Base-by-base conservation (phyloP, 805 yeast species). In the Scheffersomyces spartinae region DNA sequence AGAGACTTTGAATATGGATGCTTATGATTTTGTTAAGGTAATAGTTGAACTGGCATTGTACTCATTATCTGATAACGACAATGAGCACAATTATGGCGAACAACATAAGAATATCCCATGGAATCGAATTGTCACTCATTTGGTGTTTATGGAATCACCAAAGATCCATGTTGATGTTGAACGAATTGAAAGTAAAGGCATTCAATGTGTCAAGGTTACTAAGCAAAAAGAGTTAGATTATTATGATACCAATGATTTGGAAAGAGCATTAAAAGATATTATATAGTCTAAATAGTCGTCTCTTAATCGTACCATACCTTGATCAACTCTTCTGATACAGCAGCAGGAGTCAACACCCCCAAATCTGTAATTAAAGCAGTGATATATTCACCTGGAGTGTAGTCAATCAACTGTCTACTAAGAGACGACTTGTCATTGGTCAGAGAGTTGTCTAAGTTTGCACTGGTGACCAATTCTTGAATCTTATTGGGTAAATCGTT, bases 261-360 rank as follows among this genome's bases (percentile, higher is more conserved):
- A 52, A 28, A 13, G 15, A 5, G 42, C 43, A 22, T 41, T 58
- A 25, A 28, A 33, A 24, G 23, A 20, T 18, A 30, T 32, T 18
- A 33, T 28, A n/a, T n/a, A n/a, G n/a, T n/a, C n/a, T n/a, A n/a
- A n/a, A n/a, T n/a, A n/a, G n/a, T n/a, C n/a, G n/a, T n/a, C n/a
- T 17, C 9, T 49, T 49, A 86, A 52, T 86, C 96, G 44, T 85
- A 86, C 96, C 96, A 91, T 74, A 91, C 84, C 55, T 91, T 91
- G 49, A 91, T 91, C 52, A 91, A 68, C 55, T 91, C 99, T 50
- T 91, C 98, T n/a, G 94, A 79, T 12, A 91, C 98, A 0, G 97
- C 97, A 32, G 94, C 79, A 8, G 98, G 95, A 5, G 99, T 91
- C 38, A 91, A 64, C 1, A 91, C 96, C 10, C 99, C 99, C 35